phyloP scores from a whole-genome alignment of 345 rosid species.

The Brassica juncea region DNA sequence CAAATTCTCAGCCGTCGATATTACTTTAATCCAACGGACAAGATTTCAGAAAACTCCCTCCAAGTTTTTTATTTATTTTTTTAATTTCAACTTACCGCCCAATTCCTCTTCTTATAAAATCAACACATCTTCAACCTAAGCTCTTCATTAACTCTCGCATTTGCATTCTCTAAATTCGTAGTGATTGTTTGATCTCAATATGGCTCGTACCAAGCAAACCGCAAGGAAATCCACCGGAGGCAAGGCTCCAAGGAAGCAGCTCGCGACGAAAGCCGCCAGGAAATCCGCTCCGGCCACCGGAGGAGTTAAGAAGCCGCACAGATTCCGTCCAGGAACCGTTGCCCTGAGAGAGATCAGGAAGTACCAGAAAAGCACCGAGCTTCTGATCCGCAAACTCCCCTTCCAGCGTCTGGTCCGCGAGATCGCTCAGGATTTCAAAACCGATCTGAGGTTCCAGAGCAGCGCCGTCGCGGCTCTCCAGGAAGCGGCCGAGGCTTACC shows the following conservation, averaged over 20 bases:
- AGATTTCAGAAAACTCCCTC: slow-evolving; percentile 15
- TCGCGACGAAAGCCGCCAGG: slow-evolving; percentile 56
- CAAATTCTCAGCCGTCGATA: slow-evolving; percentile 17
- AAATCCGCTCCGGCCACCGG: slow-evolving; percentile 63
- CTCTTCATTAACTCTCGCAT: too few species aligned
- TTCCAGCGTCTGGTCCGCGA: slow-evolving; percentile 61
- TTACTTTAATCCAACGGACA: slow-evolving; percentile 6
- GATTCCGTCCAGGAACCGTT: slow-evolving; percentile 59
- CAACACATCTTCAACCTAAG: not conserved
- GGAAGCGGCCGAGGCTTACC: slow-evolving; percentile 58
- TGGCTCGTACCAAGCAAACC: slow-evolving; percentile 67
- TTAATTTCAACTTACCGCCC: slow-evolving; percentile 16
- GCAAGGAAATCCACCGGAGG: slow-evolving; percentile 63
- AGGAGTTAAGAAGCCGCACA: slow-evolving; percentile 61
- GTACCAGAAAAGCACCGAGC: slow-evolving; percentile 59
- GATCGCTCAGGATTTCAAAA: slow-evolving; percentile 63
- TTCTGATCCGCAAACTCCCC: slow-evolving; percentile 55
- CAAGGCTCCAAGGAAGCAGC: slow-evolving; percentile 58
- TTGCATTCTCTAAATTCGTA: not conserved
- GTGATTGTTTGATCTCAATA: not conserved
- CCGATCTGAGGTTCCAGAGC: slow-evolving; percentile 62
- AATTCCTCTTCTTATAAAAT: not conserved
- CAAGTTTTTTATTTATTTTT: not conserved
- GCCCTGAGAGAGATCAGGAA: slow-evolving; percentile 58
- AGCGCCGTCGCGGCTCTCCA: slow-evolving; percentile 56